Base-by-base conservation (phyloP, 192 early-diverging fungal genomes). In the Coemansia sp. region DNA sequence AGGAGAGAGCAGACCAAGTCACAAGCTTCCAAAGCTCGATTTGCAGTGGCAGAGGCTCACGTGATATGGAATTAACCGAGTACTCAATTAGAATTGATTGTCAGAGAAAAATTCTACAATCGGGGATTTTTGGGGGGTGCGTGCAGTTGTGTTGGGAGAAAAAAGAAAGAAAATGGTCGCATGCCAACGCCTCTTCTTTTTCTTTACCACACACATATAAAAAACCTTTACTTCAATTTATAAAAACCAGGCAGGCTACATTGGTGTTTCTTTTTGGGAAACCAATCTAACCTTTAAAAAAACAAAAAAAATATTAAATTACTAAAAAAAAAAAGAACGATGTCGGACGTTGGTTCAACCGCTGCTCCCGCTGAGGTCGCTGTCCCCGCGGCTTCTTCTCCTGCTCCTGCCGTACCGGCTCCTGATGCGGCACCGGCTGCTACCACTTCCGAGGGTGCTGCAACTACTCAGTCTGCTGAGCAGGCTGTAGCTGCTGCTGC, bases 361-460 rank as follows among this genome's bases (percentile, higher is more conserved):
- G 61, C 74, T 33, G 66, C 84, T 55, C 56, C 84, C 64, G 71
- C 78, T 17, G 72, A 59, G 4, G 67, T 54, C 53, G 42, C 65
- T 55, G 68, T 75, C 36, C 68, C 69, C 30, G 58, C 78, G 42
- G 71, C 78, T 53, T 59, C 80, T 51, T 46, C 75, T 60, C 68
- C 82, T 70, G 78, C 69, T 70, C 61, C 68, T 54, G 73, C 62
- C 17, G 51, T 36, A 24, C 51, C 56, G 21, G 63, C 39, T 19
- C 52, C 58, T 25, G 67, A 74, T 50, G 81, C 30, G 54, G 65
- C 79, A 68, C 70, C 83, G 83, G 74, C 5, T 46, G 17, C 39
- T 17, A 46, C 84, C n/a, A 65, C 61, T 29, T 55, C 70, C 61
- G 61, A 82, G 70, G 74, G 83, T 56, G 73, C 85, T 51, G 85